Base-by-base conservation (phyloP, 768 basidiomycete species). In the Mycena maculata region DNA sequence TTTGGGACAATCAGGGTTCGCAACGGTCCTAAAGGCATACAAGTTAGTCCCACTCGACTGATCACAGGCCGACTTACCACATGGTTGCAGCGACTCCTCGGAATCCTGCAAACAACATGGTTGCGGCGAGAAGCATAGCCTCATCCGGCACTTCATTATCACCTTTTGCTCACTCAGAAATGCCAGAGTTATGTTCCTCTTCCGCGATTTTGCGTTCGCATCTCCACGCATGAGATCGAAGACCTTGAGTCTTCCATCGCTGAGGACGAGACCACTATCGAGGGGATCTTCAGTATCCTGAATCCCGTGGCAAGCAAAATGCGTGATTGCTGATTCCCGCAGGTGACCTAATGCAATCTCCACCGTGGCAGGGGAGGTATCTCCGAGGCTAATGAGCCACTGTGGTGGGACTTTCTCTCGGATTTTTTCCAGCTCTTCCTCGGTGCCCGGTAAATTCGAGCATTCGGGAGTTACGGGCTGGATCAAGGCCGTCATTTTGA, bases 281-380 rank as follows among this genome's bases (percentile, higher is more conserved):
- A 50, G 49, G 1, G 78, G 77, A 16, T 68, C 63, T 6, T 20
- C 6, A 15, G 53, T 2, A 45, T 80, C 68, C 33, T 81, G 72
- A 31, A 63, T 65, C 11, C 74, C 77, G 2, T 77, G 76, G 47
- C 79, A 79, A 1, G 79, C 76, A 12, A 82, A 67, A 62, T 82
- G 80, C 3, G 77, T 74, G 2, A 74, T 49, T 3, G 50, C 27
- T 30, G 39, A 52, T 36, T 44, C 50, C 42, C 54, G 38, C 38
- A 71, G 70, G 55, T 55, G 28, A 1, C 3, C 6, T 7, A 50
- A 6, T 3, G 49, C 49, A 22, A 15, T 6, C 8, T 60, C 22
- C 11, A 65, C 63, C 3, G 38, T 30, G 3, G 49, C 23, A 2
- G 4, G 11, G 4, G 49, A 18, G 2, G 41, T 16, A 10, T 23